Base-by-base conservation (phyloP, 331 rosid species). In the Pyracantha coccinea region DNA sequence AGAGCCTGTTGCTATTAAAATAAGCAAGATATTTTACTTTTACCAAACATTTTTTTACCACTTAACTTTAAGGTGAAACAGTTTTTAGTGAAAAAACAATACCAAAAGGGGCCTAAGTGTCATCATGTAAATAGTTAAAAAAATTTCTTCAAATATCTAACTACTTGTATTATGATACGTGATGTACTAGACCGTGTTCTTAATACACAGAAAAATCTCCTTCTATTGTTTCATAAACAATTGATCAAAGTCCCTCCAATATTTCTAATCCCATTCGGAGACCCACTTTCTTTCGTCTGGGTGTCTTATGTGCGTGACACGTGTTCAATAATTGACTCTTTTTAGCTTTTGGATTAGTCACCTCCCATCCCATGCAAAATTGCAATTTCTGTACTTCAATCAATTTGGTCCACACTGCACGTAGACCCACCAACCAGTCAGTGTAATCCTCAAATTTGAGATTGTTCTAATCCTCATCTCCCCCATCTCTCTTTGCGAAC, bases 271-370 rank as follows among this genome's bases (percentile, higher is more conserved):
- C 79, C 70, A 31, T 15, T 24, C 63, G 72, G 54, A 29, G 33
- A 75, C 69, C 65, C 81, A 38, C 47, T 50, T 20, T 23, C 44
- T 47, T 29, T 9, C 20, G 9, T 61, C 35, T 3, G 17, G 38
- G 41, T 19, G 38, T 67, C 76, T 77, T 66, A 62, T 31, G 29
- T 70, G 81, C 81, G n/a, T 7, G 71, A 70, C 76, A 62, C 79
- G 68, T 75, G 55, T 53, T 24, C 67, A 12, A 16, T 17, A 41
- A 68, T 71, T 17, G 66, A 57, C 62, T 21, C 35, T 3, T 32
- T 11, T 8, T 52, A 52, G 4, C 8, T 2, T 2, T 1, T 12
- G 67, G 74, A 67, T 27, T 75, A 16, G 67, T 55, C 47, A 54
- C 59, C 72, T 35, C 65, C 64, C n/a, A 54, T 67, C 66, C 60